Percentiles rank a stretch among this genome's conserved stretches.
phyloP scores from a whole-genome alignment of 2,329 filamentous ascomycete species.

The Dactylella cylindrospora region DNA sequence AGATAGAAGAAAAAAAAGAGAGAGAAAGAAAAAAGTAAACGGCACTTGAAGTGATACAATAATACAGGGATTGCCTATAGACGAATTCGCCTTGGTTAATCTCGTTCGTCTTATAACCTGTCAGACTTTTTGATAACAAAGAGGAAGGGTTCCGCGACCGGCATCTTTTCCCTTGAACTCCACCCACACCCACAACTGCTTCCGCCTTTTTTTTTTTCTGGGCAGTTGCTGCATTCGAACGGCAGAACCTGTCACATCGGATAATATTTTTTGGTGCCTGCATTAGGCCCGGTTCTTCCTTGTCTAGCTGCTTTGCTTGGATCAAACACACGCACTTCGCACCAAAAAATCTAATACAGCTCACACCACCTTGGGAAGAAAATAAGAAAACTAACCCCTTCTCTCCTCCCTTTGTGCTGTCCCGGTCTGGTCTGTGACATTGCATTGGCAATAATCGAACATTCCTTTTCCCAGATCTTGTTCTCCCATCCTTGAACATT shows the following conservation, averaged over 20 bases:
- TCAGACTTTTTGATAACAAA: too few relatives aligned
- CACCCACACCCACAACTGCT: too few relatives aligned
- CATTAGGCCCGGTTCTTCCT: conserved; percentile 16
- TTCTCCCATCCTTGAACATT: conserved; percentile 38
- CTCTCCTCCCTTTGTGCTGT: not conserved
- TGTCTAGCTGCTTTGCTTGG: too few relatives aligned
- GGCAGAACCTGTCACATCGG: too few relatives aligned
- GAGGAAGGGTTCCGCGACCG: too few relatives aligned
- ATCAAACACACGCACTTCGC: too few relatives aligned
- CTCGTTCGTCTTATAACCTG: too few relatives aligned
- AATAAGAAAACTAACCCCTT: conserved; percentile 13
- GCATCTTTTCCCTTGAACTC: too few relatives aligned
- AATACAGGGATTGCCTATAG: too few relatives aligned
- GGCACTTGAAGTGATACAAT: conserved; percentile 27
- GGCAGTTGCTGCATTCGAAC: conserved; percentile 23
- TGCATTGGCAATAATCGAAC: conserved; percentile 32
- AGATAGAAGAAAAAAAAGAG: not conserved
- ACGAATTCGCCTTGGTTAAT: too few relatives aligned
- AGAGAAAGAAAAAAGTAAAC: not conserved
- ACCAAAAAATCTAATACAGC: conserved; percentile 42
- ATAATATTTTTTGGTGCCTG: conserved; percentile 13
- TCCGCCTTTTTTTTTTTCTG: conserved; percentile 34
- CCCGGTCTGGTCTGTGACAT: conserved; percentile 3
- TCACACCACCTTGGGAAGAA: too few relatives aligned
- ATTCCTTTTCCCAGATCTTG: conserved; percentile 44